Percentiles rank a stretch among this genome's conserved stretches.
phyloP scores from a whole-genome alignment of 73 alveolate species.

The Paramecium pentaurelia region DNA sequence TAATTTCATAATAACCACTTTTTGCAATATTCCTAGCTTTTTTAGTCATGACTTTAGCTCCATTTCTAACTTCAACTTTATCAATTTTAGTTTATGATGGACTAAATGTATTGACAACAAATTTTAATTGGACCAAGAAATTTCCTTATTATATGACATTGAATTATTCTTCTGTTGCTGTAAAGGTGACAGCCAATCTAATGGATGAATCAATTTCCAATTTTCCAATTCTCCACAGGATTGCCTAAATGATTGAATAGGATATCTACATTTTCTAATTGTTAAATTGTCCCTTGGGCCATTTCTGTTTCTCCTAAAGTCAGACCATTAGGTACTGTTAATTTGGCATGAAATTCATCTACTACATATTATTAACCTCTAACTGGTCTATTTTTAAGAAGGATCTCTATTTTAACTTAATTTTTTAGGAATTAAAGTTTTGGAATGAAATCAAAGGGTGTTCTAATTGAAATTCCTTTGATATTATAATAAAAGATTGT shows the following conservation, averaged over 20 bases:
- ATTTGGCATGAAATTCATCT: conserved; percentile 44
- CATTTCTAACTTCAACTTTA: conserved; percentile 55
- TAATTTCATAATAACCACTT: conserved; percentile 58
- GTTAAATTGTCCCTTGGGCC: conserved; percentile 10
- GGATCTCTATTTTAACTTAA: not conserved
- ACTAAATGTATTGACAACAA: conserved; percentile 14
- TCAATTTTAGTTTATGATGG: conserved; percentile 53
- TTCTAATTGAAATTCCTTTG: conserved; percentile 15
- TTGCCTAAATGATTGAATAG: not conserved
- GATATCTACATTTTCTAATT: conserved; percentile 40
- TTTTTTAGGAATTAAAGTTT: not conserved
- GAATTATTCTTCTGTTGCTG: not conserved
- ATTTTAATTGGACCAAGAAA: conserved; percentile 48
- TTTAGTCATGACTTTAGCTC: conserved; percentile 35
- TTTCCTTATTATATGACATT: conserved; percentile 28
- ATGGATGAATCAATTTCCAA: conserved; percentile 38
- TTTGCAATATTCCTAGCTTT: conserved; percentile 44
- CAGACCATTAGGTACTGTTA: conserved; percentile 32
- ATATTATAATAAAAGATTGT: conserved; percentile 46
- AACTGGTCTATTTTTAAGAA: conserved; percentile 3
- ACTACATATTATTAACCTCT: conserved; percentile 53
- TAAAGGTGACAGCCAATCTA: conserved; percentile 8
- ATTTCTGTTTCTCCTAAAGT: conserved; percentile 37
- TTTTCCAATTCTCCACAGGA: conserved; percentile 55
- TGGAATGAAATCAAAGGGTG: conserved; percentile 55